Percentiles rank a stretch among this genome's conserved stretches.
Conservation (phyloP, 352 stramenopile genomes). For the Phytophthora podocarpi region DNA sequence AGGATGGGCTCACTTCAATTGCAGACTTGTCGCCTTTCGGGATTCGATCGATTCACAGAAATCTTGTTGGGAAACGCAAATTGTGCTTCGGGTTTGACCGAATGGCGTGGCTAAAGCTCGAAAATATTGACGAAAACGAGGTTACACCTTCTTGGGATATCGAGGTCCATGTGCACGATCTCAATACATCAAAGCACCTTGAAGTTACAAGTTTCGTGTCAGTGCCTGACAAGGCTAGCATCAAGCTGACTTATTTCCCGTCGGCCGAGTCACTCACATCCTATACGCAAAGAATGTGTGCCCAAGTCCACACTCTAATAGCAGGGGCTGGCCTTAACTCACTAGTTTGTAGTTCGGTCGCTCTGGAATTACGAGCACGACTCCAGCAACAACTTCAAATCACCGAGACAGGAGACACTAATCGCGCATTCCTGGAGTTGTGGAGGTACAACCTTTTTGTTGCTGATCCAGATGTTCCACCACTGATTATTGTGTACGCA, state of each 20-base stretch:
- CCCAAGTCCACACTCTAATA: neutral
- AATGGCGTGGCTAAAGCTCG: constrained; percentile 24
- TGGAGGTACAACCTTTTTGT: constrained; percentile 40
- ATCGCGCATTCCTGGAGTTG: constrained; percentile 22
- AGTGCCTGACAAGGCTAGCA: neutral
- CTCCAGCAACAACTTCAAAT: constrained; percentile 3
- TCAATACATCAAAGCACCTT: constrained; percentile 5
- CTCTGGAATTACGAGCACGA: constrained; percentile 2
- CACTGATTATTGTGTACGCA: constrained; percentile 33
- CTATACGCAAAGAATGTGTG: constrained; percentile 20
- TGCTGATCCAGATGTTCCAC: constrained; percentile 9
- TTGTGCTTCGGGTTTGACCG: constrained; percentile 34
- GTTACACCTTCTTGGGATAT: too few species aligned
- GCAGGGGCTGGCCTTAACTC: neutral
- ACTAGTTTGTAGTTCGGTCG: neutral
- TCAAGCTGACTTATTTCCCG: constrained; percentile 20
- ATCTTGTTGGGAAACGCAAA: constrained; percentile 26
- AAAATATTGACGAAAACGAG: neutral
- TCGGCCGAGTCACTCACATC: constrained; percentile 12
- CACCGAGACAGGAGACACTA: neutral
- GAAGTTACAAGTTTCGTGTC: constrained; percentile 18
- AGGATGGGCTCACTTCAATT: constrained; percentile 39
- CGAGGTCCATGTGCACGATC: constrained; percentile 30
- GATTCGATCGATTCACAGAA: constrained; percentile 54
- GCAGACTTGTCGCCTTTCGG: constrained; percentile 46